A percentile compares a stretch with the other conserved stretches of the same genome.
Evolutionary conservation across 768 basidiomycete species (phyloP).

Genomic region (Amanita inopinata): DNA sequence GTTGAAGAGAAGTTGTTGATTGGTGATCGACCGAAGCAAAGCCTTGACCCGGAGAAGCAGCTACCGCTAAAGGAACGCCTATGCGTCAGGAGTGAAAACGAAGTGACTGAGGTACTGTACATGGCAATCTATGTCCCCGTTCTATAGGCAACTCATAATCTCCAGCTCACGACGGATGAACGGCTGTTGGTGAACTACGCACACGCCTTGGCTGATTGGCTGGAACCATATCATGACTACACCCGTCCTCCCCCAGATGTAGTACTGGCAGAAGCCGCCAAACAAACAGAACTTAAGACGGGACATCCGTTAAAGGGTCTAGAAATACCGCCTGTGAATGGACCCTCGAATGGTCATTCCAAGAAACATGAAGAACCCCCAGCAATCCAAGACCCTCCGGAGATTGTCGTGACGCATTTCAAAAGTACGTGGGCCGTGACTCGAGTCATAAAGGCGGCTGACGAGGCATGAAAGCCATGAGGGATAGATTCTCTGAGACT

Average conservation of each 20-base stretch:
- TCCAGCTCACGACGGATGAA: constrained; percentile 62
- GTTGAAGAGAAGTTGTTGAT: constrained; percentile 77
- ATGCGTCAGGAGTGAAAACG: constrained; percentile 35
- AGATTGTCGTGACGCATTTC: constrained; percentile 46
- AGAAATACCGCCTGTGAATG: constrained; percentile 35
- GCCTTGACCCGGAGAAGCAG: constrained; percentile 35
- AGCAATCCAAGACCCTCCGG: constrained; percentile 51
- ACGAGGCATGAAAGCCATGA: constrained; percentile 34
- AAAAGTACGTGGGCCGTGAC: constrained; percentile 30
- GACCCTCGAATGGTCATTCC: constrained; percentile 30
- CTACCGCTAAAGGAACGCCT: constrained; percentile 53
- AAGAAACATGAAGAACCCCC: constrained; percentile 73
- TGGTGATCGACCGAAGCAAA: constrained; percentile 70
- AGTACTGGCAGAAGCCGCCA: constrained; percentile 68
- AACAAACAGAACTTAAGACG: constrained; percentile 60
- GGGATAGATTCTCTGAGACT: constrained; percentile 37
- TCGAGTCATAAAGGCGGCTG: background rate
- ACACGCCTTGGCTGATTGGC: constrained; percentile 58
- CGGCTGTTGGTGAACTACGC: constrained; percentile 47
- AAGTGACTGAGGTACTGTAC: constrained; percentile 39
- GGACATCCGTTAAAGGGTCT: constrained; percentile 60
- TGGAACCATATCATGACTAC: constrained; percentile 68
- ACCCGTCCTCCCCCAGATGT: constrained; percentile 60
- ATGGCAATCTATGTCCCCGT: constrained; percentile 9
- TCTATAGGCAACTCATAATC: background rate